phyloP scores from a whole-genome alignment of 805 yeast genomes.

The Metschnikowia lachancei region DNA sequence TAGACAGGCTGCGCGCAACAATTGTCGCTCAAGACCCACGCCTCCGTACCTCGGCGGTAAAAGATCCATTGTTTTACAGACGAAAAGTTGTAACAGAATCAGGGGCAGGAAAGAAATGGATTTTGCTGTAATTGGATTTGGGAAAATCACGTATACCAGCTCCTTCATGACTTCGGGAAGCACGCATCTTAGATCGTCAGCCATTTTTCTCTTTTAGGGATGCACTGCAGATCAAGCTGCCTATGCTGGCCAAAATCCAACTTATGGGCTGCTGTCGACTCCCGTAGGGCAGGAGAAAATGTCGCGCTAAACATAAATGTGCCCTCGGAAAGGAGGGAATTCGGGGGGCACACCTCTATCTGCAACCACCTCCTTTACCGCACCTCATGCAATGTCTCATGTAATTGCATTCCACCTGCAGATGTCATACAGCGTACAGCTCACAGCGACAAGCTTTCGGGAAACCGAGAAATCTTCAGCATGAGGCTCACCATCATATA shows the following conservation, averaged over 20 bases:
- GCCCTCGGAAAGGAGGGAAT: constrained; percentile 13
- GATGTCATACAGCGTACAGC: constrained; percentile 9
- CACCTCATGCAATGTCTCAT: constrained; percentile 11
- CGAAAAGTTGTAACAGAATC: background rate
- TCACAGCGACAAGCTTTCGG: constrained; percentile 9
- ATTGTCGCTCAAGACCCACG: constrained; percentile 8
- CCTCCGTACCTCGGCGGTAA: constrained; percentile 2
- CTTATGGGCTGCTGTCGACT: background rate
- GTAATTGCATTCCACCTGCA: constrained; percentile 11
- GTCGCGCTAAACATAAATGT: constrained; percentile 9
- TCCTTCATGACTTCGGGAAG: no score
- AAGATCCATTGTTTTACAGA: background rate
- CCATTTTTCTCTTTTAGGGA: no score
- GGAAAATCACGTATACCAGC: no score
- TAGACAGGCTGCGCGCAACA: constrained; percentile 6
- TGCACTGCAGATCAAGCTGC: no score
- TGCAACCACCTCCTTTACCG: constrained; percentile 14
- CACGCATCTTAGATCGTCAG: no score
- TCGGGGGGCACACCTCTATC: constrained; percentile 1
- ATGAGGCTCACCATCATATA: constrained; percentile 10
- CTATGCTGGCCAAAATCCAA: background rate
- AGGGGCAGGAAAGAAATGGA: background rate
- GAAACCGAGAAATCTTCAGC: constrained; percentile 9
- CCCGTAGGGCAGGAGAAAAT: constrained; percentile 1
- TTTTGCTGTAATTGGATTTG: no score